phyloP scores from a whole-genome alignment of 2,329 filamentous ascomycete species.

The Calycina marina region DNA sequence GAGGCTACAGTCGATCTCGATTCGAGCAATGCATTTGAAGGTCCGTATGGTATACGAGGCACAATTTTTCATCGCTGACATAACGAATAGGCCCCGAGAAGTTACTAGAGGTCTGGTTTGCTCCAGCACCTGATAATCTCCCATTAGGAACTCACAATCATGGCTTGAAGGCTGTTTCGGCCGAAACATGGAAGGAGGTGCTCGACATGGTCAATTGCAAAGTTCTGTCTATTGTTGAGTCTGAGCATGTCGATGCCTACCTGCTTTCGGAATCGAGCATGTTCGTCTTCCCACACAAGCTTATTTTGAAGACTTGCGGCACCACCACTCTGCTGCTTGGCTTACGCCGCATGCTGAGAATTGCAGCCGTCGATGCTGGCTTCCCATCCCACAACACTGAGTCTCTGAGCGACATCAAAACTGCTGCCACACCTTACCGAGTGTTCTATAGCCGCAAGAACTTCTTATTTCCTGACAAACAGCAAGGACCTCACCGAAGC shows the following conservation, averaged over 20 bases:
- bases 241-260: slow-evolving; percentile 90
- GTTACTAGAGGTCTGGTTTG: slow-evolving; percentile 96
- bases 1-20: slow-evolving; percentile 86
- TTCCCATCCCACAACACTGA: slow-evolving; percentile 67
- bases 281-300: slow-evolving; percentile 99
- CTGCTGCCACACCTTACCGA: slow-evolving; percentile 77
- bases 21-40: slow-evolving; percentile 93
- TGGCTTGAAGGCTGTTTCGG: slow-evolving; percentile 74
- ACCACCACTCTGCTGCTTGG: slow-evolving; percentile 89
- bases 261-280: slow-evolving; percentile 98
- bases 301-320: slow-evolving; percentile 96
- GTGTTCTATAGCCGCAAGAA: slow-evolving; percentile 99
- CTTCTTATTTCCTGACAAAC: slow-evolving; percentile 88
- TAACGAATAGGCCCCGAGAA: slow-evolving; percentile 69
- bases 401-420: slow-evolving; percentile 49
- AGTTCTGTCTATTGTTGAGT: slow-evolving; percentile 85
- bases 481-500: slow-evolving; percentile 87
- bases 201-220: slow-evolving; percentile 97
- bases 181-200: slow-evolving; percentile 89
- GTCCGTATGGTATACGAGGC: too few species aligned
- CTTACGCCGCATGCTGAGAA: slow-evolving; percentile 79
- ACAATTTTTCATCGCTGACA: slow-evolving; percentile 1
- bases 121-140: slow-evolving; percentile 59
- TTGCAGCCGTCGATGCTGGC: slow-evolving; percentile 76
- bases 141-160: slow-evolving; percentile 54